Percentiles rank a stretch among this genome's conserved stretches.
Evolutionary conservation across 176 grass and related monocot species (phyloP).

Genomic region (Dactylis glomerata): DNA sequence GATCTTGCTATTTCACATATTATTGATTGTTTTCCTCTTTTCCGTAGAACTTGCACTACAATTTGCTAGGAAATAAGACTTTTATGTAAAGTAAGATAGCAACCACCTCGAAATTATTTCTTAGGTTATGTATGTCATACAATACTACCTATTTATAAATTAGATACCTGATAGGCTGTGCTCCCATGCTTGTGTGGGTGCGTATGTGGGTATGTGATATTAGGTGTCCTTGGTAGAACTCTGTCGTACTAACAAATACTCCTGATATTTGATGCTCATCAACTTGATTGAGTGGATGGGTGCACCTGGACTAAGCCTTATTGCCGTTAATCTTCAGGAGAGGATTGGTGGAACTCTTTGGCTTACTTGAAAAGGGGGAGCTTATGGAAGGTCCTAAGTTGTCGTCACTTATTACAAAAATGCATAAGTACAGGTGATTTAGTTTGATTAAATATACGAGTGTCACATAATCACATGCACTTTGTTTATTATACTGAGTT

Average conservation of each 20-base stretch:
- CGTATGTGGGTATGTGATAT: slow-evolving; percentile 1
- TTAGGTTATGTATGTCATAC: background rate
- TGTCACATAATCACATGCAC: background rate
- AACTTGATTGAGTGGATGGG: background rate
- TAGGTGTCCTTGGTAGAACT: slow-evolving; percentile 7
- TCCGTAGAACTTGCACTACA: background rate
- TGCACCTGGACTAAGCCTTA: slow-evolving; percentile 6
- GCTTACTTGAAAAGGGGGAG: slow-evolving; percentile 78
- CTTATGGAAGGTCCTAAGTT: slow-evolving; percentile 63
- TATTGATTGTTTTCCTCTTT: background rate
- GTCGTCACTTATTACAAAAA: slow-evolving; percentile 63
- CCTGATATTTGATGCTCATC: background rate
- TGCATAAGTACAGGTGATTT: slow-evolving; percentile 84
- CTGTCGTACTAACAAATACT: background rate
- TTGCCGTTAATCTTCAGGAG: slow-evolving; percentile 50
- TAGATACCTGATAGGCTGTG: background rate
- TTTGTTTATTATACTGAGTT: slow-evolving; percentile 13
- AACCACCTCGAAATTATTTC: background rate
- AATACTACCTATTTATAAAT: background rate
- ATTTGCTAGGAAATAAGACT: background rate
- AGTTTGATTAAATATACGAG: background rate
- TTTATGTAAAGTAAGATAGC: background rate
- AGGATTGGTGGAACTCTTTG: slow-evolving; percentile 91
- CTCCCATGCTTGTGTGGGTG: background rate
- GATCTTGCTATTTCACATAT: background rate